Percentiles rank a stretch among this genome's conserved stretches.
Evolutionary conservation across 2,329 filamentous ascomycete species (phyloP).

Genomic region (Trichoderma sp.): DNA sequence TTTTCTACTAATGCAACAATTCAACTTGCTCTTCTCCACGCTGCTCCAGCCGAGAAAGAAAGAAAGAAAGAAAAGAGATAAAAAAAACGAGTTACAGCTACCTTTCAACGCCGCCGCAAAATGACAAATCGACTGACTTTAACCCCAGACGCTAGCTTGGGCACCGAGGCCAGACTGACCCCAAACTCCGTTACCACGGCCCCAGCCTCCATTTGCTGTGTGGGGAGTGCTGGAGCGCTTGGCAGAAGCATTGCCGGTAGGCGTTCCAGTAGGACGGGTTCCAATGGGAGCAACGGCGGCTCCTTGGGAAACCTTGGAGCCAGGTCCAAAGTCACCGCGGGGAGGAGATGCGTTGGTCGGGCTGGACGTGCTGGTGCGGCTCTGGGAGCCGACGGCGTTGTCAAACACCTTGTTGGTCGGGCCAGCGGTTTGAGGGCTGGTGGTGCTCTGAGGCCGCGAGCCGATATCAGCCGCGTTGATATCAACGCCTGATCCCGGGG

Average conservation of each 20-base stretch:
- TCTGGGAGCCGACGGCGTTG: constrained; percentile 53
- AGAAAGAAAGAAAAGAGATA: not conserved
- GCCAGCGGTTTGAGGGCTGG: constrained; percentile 69
- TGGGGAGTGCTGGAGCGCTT: constrained; percentile 88
- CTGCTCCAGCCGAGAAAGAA: not conserved
- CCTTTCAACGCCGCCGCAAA: constrained; percentile 6
- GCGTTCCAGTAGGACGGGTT: constrained; percentile 69
- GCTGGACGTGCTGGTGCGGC: constrained; percentile 80
- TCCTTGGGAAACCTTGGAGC: constrained; percentile 51
- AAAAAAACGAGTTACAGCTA: not conserved
- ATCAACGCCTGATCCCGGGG: constrained; percentile 42
- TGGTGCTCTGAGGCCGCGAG: constrained; percentile 78
- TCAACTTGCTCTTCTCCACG: constrained; percentile 1
- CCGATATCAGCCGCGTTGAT: constrained; percentile 44
- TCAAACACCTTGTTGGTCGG: constrained; percentile 59
- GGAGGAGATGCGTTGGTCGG: constrained; percentile 75
- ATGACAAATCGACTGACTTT: constrained; percentile 28
- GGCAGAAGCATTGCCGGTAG: constrained; percentile 48
- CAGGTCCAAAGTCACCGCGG: constrained; percentile 53
- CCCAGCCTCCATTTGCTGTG: constrained; percentile 84
- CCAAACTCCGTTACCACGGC: constrained; percentile 79
- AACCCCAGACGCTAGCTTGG: constrained; percentile 94
- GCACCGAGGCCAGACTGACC: constrained; percentile 77
- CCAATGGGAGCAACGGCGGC: constrained; percentile 86
- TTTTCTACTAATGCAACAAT: constrained; percentile 27